Evolutionary conservation across 805 yeast species (phyloP).

Genomic region (Pichia heedii): DNA sequence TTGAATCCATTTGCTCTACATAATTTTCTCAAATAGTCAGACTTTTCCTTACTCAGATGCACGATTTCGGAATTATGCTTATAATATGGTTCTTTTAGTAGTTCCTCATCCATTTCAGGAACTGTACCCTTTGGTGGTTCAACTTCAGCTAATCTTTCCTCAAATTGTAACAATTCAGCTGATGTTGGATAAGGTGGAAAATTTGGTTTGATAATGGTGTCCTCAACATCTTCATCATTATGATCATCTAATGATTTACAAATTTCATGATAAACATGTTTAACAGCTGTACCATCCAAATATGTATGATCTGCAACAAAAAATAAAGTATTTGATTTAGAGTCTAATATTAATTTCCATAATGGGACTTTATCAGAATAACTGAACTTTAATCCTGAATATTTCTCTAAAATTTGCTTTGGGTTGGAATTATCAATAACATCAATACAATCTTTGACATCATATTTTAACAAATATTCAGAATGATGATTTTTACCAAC

Average conservation of each 20-base stretch:
- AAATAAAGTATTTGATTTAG: slow-evolving; percentile 2
- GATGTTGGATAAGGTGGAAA: not conserved
- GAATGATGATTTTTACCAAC: not conserved
- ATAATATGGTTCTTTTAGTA: not conserved
- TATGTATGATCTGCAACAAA: slow-evolving; percentile 8
- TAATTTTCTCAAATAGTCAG: not conserved
- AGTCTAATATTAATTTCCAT: slow-evolving; percentile 5
- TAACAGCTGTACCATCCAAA: slow-evolving; percentile 12
- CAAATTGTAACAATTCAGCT: not conserved
- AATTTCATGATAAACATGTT: slow-evolving; percentile 4
- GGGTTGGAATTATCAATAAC: not conserved
- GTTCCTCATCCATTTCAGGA: not conserved
- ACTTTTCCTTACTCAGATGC: not conserved
- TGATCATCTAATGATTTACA: not conserved
- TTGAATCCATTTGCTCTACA: not conserved
- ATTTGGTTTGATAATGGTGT: not conserved
- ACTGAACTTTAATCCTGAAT: slow-evolving; percentile 1
- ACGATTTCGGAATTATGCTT: not conserved
- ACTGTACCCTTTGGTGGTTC: not conserved
- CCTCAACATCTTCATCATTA: not conserved
- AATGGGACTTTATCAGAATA: slow-evolving; percentile 4
- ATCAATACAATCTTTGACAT: not conserved
- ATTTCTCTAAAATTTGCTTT: slow-evolving; percentile 2
- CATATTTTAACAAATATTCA: not conserved
- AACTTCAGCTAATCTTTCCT: not conserved